Base-by-base conservation (phyloP, 768 basidiomycete species). In the Mycena belliarum region DNA sequence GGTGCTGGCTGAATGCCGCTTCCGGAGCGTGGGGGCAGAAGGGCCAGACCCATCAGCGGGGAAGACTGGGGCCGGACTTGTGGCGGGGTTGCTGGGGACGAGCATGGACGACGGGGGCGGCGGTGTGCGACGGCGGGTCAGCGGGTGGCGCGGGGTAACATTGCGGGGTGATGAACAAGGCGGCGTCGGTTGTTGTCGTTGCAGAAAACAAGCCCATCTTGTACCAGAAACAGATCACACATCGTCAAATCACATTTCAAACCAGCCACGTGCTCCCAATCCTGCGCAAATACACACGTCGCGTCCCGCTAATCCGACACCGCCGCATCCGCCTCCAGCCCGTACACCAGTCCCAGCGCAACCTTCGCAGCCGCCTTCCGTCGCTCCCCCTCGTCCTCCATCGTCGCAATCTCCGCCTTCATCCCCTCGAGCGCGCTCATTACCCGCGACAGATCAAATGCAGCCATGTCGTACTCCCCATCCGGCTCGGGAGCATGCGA, bases 331-430 rank as follows among this genome's bases (percentile, higher is more conserved):
- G 40, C 53, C 55, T 80, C 77, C 51, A 91, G 71, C 3, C 88
- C 89, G 69, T 89, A 87, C 7, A 86, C 88, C 49, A 92, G 70
- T 1, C 87, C 87, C 0, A 92, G 73, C 23, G 90, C 88, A 6
- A 38, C 37, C 37, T 76, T 75, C 9, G 90, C 90, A 0, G 90
- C 90, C 24, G 88, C 85, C 64, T 75, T 81, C 63, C 86, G 75
- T 61, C 84, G 76, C 71, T 88, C 87, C 23, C 76, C 77, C 62
- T 86, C 82, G 65, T 86, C 78, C 6, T 76, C 72, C 73, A 92
- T 88, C 12, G 75, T 79, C 23, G 84, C 78, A 61, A 92, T 91
- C 73, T 92, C 88, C 23, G 82, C 82, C 67, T 88, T 89, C 80
- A 90, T 82, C 48, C 80, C 81, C 64, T 88, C 83, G 32, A 92